Conservation (phyloP, 2,329 filamentous ascomycete species). For the Cladobotryum protrusum region DNA sequence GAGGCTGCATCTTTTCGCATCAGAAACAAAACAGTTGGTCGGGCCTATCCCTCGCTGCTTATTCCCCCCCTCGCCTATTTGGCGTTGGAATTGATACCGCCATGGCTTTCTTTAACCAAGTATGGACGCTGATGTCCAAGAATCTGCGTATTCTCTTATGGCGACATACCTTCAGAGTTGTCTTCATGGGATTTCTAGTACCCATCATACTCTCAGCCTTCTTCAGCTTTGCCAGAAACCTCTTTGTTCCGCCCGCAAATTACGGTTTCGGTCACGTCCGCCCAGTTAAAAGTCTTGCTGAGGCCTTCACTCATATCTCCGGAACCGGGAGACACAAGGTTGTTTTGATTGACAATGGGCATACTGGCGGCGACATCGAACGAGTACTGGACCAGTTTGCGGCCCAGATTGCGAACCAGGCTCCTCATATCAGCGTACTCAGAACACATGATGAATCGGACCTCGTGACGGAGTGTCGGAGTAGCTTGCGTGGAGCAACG, state of each 20-base stretch:
- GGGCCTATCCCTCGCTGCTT: too few relatives aligned
- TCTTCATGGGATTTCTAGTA: conserved; percentile 52
- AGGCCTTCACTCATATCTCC: conserved; percentile 54
- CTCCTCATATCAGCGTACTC: conserved; percentile 49
- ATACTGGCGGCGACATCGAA: conserved; percentile 63
- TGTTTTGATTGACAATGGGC: conserved; percentile 72
- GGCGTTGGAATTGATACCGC: neutral
- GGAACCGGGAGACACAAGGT: conserved; percentile 58
- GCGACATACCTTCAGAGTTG: conserved; percentile 46
- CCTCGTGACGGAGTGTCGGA: conserved; percentile 57
- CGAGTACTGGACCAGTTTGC: conserved; percentile 60
- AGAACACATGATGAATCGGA: conserved; percentile 50
- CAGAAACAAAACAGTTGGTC: too few relatives aligned
- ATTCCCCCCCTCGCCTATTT: too few relatives aligned
- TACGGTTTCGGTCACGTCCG: conserved; percentile 64
- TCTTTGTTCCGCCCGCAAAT: conserved; percentile 70
- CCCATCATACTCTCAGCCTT: conserved; percentile 54
- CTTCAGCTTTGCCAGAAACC: conserved; percentile 68
- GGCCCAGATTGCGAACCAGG: conserved; percentile 46
- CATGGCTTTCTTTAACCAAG: conserved; percentile 52
- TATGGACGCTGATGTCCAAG: conserved; percentile 55
- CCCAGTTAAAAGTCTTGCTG: conserved; percentile 56
- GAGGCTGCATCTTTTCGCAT: too few relatives aligned
- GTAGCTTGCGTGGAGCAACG: conserved; percentile 59
- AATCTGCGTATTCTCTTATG: conserved; percentile 54